Evolutionary conservation across 148 eudicot species (phyloP).

Genomic region (Cornus controversa): DNA sequence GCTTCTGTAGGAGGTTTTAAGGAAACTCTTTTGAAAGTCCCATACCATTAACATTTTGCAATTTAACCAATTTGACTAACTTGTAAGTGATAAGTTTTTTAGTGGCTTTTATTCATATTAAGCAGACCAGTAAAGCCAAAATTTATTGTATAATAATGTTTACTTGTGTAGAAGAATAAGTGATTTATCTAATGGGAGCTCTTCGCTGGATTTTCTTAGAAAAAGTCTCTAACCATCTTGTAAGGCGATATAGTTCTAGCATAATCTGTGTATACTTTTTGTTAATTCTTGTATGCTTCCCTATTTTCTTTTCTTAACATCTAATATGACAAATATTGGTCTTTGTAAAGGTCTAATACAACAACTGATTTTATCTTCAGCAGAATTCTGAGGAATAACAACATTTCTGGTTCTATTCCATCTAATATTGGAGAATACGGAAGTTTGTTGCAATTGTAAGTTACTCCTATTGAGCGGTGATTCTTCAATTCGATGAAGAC

Average conservation of each 20-base stretch:
- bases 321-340: not conserved
- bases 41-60: conserved; percentile 52
- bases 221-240: conserved; percentile 48
- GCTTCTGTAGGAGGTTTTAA: conserved; percentile 48
- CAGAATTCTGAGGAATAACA: conserved; percentile 70
- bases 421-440: conserved; percentile 41
- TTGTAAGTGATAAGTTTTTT: conserved; percentile 42
- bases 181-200: conserved; percentile 64
- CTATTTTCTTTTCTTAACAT: not conserved
- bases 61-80: conserved; percentile 38
- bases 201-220: conserved; percentile 51
- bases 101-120: not conserved
- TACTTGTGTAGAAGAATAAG: conserved; percentile 55
- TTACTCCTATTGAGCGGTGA: conserved; percentile 2
- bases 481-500: not conserved
- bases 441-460: conserved; percentile 63
- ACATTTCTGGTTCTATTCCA: conserved; percentile 73
- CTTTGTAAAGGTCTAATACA: not conserved
- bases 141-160: not conserved
- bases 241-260: conserved; percentile 30
- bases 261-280: not conserved
- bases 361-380: not conserved
- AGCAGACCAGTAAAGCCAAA: not conserved
- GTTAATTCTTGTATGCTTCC: not conserved
- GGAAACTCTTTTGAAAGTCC: conserved; percentile 64